Conservation (phyloP, 1,139 yeast genomes). For the Yamadazyma mexicana region DNA sequence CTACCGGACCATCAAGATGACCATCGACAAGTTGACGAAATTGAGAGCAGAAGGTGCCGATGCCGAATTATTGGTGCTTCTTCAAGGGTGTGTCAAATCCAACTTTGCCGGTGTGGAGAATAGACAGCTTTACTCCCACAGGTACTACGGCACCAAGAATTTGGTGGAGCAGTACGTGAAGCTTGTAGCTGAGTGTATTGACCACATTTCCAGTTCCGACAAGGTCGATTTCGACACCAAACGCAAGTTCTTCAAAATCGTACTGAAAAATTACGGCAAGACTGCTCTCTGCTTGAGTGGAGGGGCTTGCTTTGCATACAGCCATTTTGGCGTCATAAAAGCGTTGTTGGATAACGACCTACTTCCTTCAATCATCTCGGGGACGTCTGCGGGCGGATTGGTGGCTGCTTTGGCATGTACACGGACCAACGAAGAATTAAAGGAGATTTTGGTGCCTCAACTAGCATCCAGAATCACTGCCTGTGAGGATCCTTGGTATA, state of each 20-base stretch:
- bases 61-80: constrained; percentile 51
- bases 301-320: constrained; percentile 78
- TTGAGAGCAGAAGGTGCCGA: constrained; percentile 33
- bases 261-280: constrained; percentile 67
- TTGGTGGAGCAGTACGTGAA: constrained; percentile 56
- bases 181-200: constrained; percentile 52
- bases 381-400: constrained; percentile 84
- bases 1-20: constrained; percentile 55
- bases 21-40: constrained; percentile 44
- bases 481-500: constrained; percentile 63
- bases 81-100: constrained; percentile 68
- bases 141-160: constrained; percentile 73
- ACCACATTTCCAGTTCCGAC: constrained; percentile 41
- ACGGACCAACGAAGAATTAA: constrained; percentile 66
- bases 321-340: constrained; percentile 75
- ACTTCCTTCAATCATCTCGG: constrained; percentile 69
- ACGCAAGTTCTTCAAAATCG: constrained; percentile 54
- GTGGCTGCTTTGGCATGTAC: constrained; percentile 75
- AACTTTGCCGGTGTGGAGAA: constrained; percentile 83
- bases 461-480: constrained; percentile 69
- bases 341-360: constrained; percentile 68
- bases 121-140: constrained; percentile 67
- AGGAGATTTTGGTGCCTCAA: constrained; percentile 56
- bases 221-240: constrained; percentile 41
- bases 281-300: constrained; percentile 76